Evolutionary conservation across 306 rosid species (phyloP), one percentile per base, ranked within the genome.

Genomic region (Vigna nakashimae): DNA sequence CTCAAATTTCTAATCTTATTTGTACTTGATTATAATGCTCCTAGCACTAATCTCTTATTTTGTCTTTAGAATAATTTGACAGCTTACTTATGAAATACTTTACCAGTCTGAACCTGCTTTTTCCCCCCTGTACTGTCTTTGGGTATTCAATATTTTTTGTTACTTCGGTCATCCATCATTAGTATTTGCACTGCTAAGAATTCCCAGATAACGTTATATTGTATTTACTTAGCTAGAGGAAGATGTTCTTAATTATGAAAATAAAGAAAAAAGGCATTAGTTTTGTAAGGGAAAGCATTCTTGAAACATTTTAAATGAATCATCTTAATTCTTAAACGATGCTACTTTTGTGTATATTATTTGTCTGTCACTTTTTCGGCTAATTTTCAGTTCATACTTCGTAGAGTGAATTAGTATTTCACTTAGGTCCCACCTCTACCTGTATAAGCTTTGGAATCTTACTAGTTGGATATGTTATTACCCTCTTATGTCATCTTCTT

Each of bases 401-500:
- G 11, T 18, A 9, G 17, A 32, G n/a, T 15, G 40, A n/a, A 30
- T n/a, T 20, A 52, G 17, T 49, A 66, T 42, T 40, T 65, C 24
- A 1, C 16, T 60, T 48, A 63, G 62, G 53, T 55, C 69, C 18
- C 26, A 4, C 22, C 17, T 26, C 1, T 7, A 63, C 43, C 32
- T 63, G 24, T n/a, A 55, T n/a, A 65, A n/a, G 11, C 49, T 66
- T 83, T 78, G 59, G 43, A 56, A 4, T 30, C 46, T 17, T 38
- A 22, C 5, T 20, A 50, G 60, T 7, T 72, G 50, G 52, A 51
- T 51, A 13, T 60, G 78, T 60, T 30, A 36, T 60, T 34, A 34
- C 5, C 38, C 38, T 79, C 59, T 79, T 68, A 74, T 62, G 65
- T 26, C 18, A 51, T 79, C 32, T 69, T 14, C 34, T 80, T 77